These are phyloP conservation scores for Perkinsus marinus DNA, from an alignment of 169 alveolate species.

Conservation along the genomic window DNA sequence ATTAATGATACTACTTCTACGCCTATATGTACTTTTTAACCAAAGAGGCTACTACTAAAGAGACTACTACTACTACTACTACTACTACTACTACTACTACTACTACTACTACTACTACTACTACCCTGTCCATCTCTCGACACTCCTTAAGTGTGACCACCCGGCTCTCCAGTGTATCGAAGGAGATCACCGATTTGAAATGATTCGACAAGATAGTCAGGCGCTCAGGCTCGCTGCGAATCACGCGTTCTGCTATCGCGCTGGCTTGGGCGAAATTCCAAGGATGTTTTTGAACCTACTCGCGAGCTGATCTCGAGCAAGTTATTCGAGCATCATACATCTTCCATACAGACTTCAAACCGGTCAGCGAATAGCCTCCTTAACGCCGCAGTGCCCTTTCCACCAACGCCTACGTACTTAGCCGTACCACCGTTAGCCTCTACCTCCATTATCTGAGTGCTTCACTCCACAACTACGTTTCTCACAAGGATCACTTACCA, in stretches of 20 bases:
- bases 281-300: conserved; percentile 31
- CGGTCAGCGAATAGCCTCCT: conserved; percentile 38
- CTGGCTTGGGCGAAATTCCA: conserved; percentile 50
- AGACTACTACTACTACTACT: no score
- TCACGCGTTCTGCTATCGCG: conserved; percentile 31
- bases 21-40: no score
- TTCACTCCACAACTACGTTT: background rate
- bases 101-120: no score
- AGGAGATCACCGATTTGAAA: conserved; percentile 60
- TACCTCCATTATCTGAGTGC: conserved; percentile 18
- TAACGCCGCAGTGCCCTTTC: conserved; percentile 38
- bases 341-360: conserved; percentile 20
- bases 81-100: no score
- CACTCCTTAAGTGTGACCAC: background rate
- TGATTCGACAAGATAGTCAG: conserved; percentile 49
- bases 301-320: conserved; percentile 9
- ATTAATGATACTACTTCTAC: no score
- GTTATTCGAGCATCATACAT: conserved; percentile 15
- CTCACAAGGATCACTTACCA: conserved; percentile 5
- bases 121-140: background rate
- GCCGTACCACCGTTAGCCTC: conserved; percentile 9
- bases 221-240: conserved; percentile 51
- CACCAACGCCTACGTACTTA: conserved; percentile 35
- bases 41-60: no score
- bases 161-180: conserved; percentile 35